These are phyloP conservation scores for Meripilus lineatus DNA, from an alignment of 1,284 basidiomycete species.

Conservation along the genomic window DNA sequence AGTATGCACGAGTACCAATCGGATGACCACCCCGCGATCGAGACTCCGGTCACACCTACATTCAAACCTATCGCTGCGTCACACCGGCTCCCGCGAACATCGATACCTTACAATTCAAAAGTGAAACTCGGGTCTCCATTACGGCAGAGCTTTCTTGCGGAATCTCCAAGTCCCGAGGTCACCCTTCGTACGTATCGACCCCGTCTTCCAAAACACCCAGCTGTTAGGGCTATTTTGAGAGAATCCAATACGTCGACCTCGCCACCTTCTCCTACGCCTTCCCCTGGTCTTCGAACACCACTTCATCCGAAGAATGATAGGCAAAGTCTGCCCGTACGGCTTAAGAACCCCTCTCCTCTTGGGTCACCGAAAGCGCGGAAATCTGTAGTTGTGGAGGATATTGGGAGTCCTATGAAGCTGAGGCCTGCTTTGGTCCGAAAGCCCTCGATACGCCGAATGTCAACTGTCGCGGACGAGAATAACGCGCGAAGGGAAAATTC, in stretches of 20 bases:
- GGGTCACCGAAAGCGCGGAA: slow-evolving; percentile 11
- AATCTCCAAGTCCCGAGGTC: neutral
- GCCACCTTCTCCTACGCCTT: too few species aligned
- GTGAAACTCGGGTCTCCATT: slow-evolving; percentile 1
- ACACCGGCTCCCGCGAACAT: too few species aligned
- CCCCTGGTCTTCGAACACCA: slow-evolving; percentile 16
- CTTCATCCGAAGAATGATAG: slow-evolving; percentile 16
- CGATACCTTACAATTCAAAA: too few species aligned
- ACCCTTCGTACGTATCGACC: slow-evolving; percentile 4
- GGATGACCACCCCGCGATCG: slow-evolving; percentile 2
- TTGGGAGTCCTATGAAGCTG: slow-evolving; percentile 12
- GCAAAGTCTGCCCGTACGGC: slow-evolving; percentile 17
- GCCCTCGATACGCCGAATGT: too few species aligned
- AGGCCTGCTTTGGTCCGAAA: slow-evolving; percentile 5
- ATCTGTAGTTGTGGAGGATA: slow-evolving; percentile 11
- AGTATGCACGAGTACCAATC: slow-evolving; percentile 19
- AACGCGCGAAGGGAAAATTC: slow-evolving; percentile 7
- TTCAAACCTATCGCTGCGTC: too few species aligned
- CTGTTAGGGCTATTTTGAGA: too few species aligned
- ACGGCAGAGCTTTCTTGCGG: neutral
- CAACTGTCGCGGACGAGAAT: slow-evolving; percentile 10
- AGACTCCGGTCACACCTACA: too few species aligned
- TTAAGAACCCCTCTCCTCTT: neutral
- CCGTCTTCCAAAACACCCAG: slow-evolving; percentile 24
- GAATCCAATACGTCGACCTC: too few species aligned